Percentiles rank a stretch among this genome's conserved stretches.
Evolutionary conservation across 768 basidiomycete species (phyloP).

Genomic region (Tricholoma sp.): DNA sequence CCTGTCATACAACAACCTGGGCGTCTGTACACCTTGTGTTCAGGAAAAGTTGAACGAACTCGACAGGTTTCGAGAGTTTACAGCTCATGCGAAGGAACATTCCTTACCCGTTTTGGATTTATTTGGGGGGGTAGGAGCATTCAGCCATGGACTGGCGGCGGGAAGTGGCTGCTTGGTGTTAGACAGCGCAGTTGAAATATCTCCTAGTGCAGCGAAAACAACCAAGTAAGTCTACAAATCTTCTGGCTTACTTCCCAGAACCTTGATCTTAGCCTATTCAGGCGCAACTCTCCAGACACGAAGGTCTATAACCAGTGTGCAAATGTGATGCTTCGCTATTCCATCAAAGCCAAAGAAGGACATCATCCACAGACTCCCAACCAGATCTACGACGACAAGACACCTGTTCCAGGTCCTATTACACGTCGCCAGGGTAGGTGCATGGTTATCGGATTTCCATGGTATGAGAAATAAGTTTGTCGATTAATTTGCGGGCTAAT

Average conservation of each 20-base stretch:
- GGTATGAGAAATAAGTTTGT: constrained; percentile 32
- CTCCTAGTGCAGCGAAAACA: constrained; percentile 70
- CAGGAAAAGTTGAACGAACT: constrained; percentile 25
- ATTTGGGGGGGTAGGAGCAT: constrained; percentile 56
- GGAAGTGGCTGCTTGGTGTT: constrained; percentile 49
- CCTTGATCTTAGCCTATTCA: constrained; percentile 17
- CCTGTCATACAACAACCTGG: constrained; percentile 30
- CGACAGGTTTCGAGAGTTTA: constrained; percentile 29
- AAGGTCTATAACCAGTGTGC: constrained; percentile 68
- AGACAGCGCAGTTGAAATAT: constrained; percentile 65
- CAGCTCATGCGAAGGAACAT: constrained; percentile 17
- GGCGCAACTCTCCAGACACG: constrained; percentile 47
- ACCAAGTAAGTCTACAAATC: constrained; percentile 39
- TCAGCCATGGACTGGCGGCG: constrained; percentile 53
- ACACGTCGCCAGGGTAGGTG: constrained; percentile 52
- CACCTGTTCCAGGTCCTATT: constrained; percentile 39
- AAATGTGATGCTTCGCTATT: constrained; percentile 55
- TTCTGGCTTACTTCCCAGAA: background rate
- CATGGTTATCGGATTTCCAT: constrained; percentile 71
- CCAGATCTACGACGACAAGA: constrained; percentile 34
- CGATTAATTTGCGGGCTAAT: background rate
- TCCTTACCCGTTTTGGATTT: constrained; percentile 37
- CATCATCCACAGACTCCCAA: constrained; percentile 34
- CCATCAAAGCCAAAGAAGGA: constrained; percentile 45
- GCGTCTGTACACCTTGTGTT: constrained; percentile 45